phyloP scores from a whole-genome alignment of 2,329 filamentous ascomycete species.

The Fusarium nisikadoi region DNA sequence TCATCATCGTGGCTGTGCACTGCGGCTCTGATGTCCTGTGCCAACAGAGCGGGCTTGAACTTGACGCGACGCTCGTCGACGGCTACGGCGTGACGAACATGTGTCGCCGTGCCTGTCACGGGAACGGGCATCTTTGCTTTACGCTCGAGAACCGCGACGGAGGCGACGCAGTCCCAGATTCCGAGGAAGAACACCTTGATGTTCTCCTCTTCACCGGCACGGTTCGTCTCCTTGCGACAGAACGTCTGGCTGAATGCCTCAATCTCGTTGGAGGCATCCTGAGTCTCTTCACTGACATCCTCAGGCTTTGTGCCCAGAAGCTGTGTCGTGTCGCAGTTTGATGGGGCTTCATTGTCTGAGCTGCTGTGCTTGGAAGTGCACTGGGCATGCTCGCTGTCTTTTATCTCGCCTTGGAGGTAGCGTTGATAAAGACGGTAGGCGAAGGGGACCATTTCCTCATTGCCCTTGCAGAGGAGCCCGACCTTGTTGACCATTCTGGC shows the following conservation, averaged over 20 bases:
- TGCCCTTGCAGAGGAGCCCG: constrained; percentile 61
- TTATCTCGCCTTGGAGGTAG: constrained; percentile 53
- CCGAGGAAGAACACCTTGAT: constrained; percentile 66
- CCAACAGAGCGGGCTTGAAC: constrained; percentile 62
- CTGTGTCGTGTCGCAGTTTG: not conserved
- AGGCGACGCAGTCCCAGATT: constrained; percentile 65
- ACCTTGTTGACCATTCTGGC: constrained; percentile 62
- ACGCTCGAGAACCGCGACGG: constrained; percentile 55
- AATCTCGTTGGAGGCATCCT: constrained; percentile 50
- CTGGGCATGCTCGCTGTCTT: constrained; percentile 45
- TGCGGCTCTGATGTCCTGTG: constrained; percentile 51
- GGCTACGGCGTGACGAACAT: constrained; percentile 63
- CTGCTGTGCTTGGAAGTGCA: constrained; percentile 3
- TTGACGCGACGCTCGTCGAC: constrained; percentile 65
- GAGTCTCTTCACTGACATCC: constrained; percentile 39
- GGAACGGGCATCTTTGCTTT: constrained; percentile 53
- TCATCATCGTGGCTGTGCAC: constrained; percentile 25
- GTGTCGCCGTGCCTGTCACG: constrained; percentile 54
- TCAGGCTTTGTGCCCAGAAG: constrained; percentile 38
- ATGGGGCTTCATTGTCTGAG: not conserved
- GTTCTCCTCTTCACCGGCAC: constrained; percentile 42
- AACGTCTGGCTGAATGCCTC: constrained; percentile 60
- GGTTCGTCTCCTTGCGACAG: constrained; percentile 51
- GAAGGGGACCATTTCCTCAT: constrained; percentile 65
- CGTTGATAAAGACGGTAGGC: constrained; percentile 58